Percentiles rank a stretch among this genome's conserved stretches.
These are phyloP conservation scores for Hypoxylon fuscum DNA, from an alignment of 495 filamentous ascomycete genomes.

Conservation along the genomic window DNA sequence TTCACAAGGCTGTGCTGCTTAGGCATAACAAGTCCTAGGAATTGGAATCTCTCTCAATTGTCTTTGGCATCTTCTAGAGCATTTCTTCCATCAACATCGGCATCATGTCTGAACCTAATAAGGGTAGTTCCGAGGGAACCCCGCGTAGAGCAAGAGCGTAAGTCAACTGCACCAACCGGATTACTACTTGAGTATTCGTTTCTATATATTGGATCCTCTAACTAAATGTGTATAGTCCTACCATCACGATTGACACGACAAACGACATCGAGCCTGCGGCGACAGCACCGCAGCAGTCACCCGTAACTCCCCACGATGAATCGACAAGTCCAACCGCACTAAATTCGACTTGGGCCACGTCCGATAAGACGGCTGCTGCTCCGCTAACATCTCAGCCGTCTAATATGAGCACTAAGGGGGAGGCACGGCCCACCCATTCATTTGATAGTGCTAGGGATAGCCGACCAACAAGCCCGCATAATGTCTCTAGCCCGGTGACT, in stretches of 20 bases:
- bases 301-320: constrained; percentile 56
- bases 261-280: constrained; percentile 45
- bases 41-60: constrained; percentile 7
- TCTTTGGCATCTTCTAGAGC: constrained; percentile 4
- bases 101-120: constrained; percentile 31
- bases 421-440: constrained; percentile 67
- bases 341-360: constrained; percentile 54
- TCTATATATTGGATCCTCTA: constrained; percentile 10
- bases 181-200: background rate
- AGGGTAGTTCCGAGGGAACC: constrained; percentile 23
- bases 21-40: no score
- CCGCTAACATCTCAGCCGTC: constrained; percentile 50
- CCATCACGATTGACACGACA: constrained; percentile 51
- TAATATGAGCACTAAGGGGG: constrained; percentile 44
- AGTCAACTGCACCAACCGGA: constrained; percentile 10
- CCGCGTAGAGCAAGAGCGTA: constrained; percentile 39
- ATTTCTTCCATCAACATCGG: constrained; percentile 3
- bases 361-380: constrained; percentile 50
- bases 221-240: constrained; percentile 42
- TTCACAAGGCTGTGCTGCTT: constrained; percentile 24
- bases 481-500: constrained; percentile 76
- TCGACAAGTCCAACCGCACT: constrained; percentile 57
- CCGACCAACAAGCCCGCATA: constrained; percentile 88
- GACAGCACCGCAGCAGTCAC: constrained; percentile 50
- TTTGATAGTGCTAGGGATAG: constrained; percentile 76